phyloP scores from a whole-genome alignment of 2,329 filamentous ascomycete species.

The Botrytis fragariae region DNA sequence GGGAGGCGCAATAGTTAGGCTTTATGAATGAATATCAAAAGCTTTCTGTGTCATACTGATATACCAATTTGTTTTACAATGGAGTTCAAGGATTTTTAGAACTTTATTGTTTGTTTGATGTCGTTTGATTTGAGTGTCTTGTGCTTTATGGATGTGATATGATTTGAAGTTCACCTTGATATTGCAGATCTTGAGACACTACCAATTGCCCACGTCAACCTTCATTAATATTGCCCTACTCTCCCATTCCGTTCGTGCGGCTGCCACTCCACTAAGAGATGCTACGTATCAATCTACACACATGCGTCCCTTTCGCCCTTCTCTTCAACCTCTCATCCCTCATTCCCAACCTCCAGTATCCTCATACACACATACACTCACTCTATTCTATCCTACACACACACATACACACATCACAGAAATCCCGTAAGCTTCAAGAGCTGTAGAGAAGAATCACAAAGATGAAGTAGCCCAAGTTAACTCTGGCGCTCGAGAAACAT shows the following conservation, averaged over 20 bases:
- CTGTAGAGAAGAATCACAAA: no score
- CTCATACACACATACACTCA: not conserved
- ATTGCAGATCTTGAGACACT: not conserved
- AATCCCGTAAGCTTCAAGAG: no score
- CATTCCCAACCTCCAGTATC: not conserved
- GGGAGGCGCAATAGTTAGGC: slow-evolving; percentile 19
- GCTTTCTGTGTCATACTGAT: slow-evolving; percentile 19
- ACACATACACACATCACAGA: not conserved
- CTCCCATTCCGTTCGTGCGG: no score
- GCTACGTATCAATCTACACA: not conserved
- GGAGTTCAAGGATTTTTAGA: slow-evolving; percentile 3
- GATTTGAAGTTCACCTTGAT: not conserved
- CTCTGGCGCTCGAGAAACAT: not conserved
- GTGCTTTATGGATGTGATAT: not conserved
- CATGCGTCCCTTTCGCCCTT: not conserved
- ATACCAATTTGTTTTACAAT: slow-evolving; percentile 16
- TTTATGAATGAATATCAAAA: slow-evolving; percentile 22
- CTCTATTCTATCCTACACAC: no score
- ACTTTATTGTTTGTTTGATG: not conserved
- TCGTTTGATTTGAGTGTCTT: not conserved
- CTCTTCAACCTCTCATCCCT: not conserved
- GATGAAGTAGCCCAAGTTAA: not conserved
- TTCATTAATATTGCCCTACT: not conserved
- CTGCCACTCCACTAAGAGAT: not conserved
- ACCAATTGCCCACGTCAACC: not conserved